A percentile compares a stretch with the other conserved stretches of the same genome.
Conservation (phyloP, 345 rosid species). For the Litchi chinensis region DNA sequence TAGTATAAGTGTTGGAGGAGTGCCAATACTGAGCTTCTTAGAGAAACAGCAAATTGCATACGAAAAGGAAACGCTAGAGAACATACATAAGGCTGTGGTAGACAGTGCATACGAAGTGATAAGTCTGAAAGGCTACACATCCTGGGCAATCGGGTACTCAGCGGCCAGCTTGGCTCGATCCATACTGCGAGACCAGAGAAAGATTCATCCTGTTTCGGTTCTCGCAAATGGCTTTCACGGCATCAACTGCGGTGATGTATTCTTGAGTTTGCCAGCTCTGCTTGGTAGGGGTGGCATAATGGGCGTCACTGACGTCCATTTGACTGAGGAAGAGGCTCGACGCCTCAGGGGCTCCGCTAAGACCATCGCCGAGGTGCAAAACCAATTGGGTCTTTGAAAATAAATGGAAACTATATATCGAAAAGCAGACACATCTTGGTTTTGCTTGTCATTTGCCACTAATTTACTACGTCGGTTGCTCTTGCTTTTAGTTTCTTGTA, state of each 20-base stretch:
- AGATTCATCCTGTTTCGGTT: slow-evolving; percentile 86
- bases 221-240: slow-evolving; percentile 88
- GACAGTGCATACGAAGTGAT: slow-evolving; percentile 85
- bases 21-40: slow-evolving; percentile 78
- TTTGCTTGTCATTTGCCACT: background rate
- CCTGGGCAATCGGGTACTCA: slow-evolving; percentile 99
- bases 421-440: background rate
- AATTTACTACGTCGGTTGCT: background rate
- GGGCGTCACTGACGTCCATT: slow-evolving; percentile 78
- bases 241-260: slow-evolving; percentile 65
- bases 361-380: slow-evolving; percentile 68
- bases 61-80: slow-evolving; percentile 78
- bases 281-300: slow-evolving; percentile 75
- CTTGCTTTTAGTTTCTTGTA: no score
- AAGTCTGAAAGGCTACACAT: slow-evolving; percentile 84
- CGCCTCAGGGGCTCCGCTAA: slow-evolving; percentile 69
- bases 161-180: slow-evolving; percentile 77
- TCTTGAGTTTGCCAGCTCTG: slow-evolving; percentile 85
- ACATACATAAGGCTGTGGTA: slow-evolving; percentile 68
- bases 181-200: slow-evolving; percentile 81
- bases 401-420: background rate
- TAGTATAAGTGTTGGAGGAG: slow-evolving; percentile 88
- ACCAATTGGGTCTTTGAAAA: slow-evolving; percentile 59
- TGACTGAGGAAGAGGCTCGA: slow-evolving; percentile 64
- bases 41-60: slow-evolving; percentile 68